Conservation (phyloP, 495 filamentous ascomycete genomes). For the Cladorrhinum samala region DNA sequence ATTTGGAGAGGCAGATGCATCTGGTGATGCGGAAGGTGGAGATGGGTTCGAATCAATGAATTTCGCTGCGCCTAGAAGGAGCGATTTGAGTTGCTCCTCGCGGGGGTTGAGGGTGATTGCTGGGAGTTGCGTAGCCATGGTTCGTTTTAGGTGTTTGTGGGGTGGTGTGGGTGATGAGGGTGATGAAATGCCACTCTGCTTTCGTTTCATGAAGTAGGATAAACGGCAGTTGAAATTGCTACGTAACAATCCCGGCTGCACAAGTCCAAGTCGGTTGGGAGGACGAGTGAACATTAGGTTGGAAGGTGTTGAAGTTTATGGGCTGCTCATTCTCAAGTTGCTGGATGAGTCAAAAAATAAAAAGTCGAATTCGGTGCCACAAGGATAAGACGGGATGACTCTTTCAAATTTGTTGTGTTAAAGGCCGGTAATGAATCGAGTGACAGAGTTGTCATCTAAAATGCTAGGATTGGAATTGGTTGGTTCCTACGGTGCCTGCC, state of each 20-base stretch:
- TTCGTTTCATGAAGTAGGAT: conserved; percentile 19
- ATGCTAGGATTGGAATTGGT: too few species aligned
- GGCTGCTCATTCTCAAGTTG: neutral
- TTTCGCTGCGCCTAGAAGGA: conserved; percentile 69
- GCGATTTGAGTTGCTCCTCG: conserved; percentile 60
- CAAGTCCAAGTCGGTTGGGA: neutral
- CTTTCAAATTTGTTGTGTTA: neutral
- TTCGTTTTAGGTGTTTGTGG: neutral
- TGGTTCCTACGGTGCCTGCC: too few species aligned
- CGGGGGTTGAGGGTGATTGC: conserved; percentile 49
- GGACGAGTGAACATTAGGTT: conserved; percentile 8
- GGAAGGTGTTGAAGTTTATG: neutral
- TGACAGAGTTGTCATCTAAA: too few species aligned
- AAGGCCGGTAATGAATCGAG: too few species aligned
- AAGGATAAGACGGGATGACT: neutral
- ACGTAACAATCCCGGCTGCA: neutral
- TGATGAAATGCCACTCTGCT: conserved; percentile 9
- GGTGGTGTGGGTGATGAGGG: neutral
- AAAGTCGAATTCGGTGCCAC: neutral
- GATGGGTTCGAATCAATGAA: conserved; percentile 54
- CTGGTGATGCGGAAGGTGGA: too few species aligned
- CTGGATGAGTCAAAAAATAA: neutral
- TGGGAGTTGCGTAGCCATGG: neutral
- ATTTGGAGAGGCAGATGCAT: too few species aligned
- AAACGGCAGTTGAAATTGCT: neutral